Evolutionary conservation across 106 monocot genomes (phyloP).

Genomic region (Dioscorea zingiberensis): DNA sequence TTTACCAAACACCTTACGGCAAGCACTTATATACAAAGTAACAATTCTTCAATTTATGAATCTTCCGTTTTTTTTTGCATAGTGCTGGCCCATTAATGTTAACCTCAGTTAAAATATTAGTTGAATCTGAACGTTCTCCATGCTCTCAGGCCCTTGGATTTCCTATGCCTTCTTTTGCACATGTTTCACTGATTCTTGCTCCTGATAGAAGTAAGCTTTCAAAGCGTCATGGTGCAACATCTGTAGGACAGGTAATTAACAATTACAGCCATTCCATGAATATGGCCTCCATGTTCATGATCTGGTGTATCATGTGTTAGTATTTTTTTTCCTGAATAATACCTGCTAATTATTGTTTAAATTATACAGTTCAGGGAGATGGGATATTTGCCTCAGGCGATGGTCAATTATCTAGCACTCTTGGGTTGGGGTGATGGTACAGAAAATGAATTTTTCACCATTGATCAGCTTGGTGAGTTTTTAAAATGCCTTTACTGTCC

Average conservation of each 20-base stretch:
- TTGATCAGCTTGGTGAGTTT: conserved; percentile 79
- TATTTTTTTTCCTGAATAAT: too few relatives aligned
- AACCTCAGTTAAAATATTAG: background rate
- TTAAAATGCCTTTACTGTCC: background rate
- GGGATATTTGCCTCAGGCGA: conserved; percentile 96
- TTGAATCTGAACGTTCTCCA: background rate
- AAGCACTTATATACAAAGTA: conserved; percentile 96
- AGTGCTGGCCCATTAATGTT: too few relatives aligned
- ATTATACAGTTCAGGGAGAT: conserved; percentile 78
- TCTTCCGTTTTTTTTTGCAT: background rate
- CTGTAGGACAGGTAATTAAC: conserved; percentile 86
- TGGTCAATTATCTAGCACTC: conserved; percentile 92
- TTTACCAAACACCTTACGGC: conserved; percentile 91
- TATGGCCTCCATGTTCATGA: too few relatives aligned
- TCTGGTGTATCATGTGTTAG: too few relatives aligned
- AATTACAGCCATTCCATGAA: too few relatives aligned
- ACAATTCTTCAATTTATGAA: background rate
- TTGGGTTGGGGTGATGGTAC: conserved; percentile 99
- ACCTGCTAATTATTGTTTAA: too few relatives aligned
- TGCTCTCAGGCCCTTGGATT: conserved; percentile 77
- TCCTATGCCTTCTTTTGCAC: conserved; percentile 92
- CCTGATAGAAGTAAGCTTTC: conserved; percentile 98
- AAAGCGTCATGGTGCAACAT: conserved; percentile 99
- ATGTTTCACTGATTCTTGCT: conserved; percentile 95
- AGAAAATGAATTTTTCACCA: conserved; percentile 97